Conservation (phyloP, 495 filamentous ascomycete genomes). For the Clavariopsis aquatica region DNA sequence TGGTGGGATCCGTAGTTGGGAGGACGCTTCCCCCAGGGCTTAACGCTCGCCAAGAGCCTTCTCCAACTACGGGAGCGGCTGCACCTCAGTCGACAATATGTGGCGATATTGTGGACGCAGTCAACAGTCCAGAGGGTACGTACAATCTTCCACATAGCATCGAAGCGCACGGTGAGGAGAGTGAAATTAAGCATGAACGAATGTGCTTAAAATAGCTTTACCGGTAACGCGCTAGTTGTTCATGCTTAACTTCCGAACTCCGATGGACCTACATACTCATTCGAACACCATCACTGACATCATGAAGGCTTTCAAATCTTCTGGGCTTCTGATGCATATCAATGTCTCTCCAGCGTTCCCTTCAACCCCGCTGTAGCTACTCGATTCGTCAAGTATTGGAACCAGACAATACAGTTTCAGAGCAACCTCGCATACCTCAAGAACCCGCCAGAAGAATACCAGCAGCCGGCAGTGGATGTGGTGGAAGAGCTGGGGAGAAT, state of each 20-base stretch:
- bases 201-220: not conserved
- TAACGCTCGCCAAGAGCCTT: constrained; percentile 11
- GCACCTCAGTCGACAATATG: constrained; percentile 16
- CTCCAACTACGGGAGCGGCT: constrained; percentile 10
- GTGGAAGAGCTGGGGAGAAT: constrained; percentile 50
- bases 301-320: constrained; percentile 10
- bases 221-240: not conserved
- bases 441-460: constrained; percentile 57
- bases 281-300: not conserved
- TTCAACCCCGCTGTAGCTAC: constrained; percentile 56
- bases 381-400: constrained; percentile 56
- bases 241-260: too few relatives aligned
- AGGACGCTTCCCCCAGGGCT: constrained; percentile 8
- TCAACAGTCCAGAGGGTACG: constrained; percentile 9
- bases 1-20: constrained; percentile 3
- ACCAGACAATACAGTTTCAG: constrained; percentile 60
- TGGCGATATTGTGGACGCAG: constrained; percentile 21
- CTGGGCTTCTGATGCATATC: constrained; percentile 42
- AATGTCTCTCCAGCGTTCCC: constrained; percentile 59
- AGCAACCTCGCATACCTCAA: constrained; percentile 58
- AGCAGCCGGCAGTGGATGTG: constrained; percentile 57
- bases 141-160: not conserved
- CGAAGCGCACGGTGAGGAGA: not conserved
- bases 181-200: too few relatives aligned
- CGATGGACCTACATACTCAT: not conserved